Evolutionary conservation across 805 yeast genomes (phyloP), one percentile per base, ranked within the genome.

Genomic region (Priceomyces carsonii): DNA sequence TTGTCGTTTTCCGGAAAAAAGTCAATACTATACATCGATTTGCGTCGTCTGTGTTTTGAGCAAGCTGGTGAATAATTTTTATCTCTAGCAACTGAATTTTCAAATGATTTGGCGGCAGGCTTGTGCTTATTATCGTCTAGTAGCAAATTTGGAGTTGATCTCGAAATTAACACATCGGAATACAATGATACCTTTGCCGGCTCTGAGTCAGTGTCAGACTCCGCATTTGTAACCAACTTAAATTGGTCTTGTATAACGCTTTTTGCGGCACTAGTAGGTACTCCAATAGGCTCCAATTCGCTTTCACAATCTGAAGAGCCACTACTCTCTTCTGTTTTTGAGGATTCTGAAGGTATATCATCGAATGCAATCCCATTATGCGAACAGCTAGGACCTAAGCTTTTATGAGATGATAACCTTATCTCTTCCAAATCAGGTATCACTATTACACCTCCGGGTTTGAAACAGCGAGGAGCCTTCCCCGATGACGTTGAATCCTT

Each of bases 391-490:
- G 19, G 19, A 7, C 51, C 40, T 2, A 49, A 39, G 15, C 29
- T 36, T 5, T 41, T 36, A 14, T 45, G 45, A 16, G 41, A 26
- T 13, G 44, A 36, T n/a, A 6, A 43, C 37, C 5, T 37, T 33
- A n/a, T n/a, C 26, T 58, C 62, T 19, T 51, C 50, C 17, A 67
- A 49, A 30, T 66, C 64, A 1, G 74, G 73, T 15, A 69, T 69
- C 36, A 66, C 69, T 14, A 69, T 69, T 33, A 64, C 69, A 4
- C 71, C 73, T 19, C 8, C 19, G 5, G 29, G 17, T 15, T 6
- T 26, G 18, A 26, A 26, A 6, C 17, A 9, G n/a, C 33, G 19
- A 5, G 17, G 15, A 6, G 22, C 22, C 21, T 29, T 18, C 26
- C 14, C n/a, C 6, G 14, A 12, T 6, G 14, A 15, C 14, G n/a